A percentile compares a stretch with the other conserved stretches of the same genome.
Evolutionary conservation across 768 basidiomycete species (phyloP).

Genomic region (Mycena capillaripes): DNA sequence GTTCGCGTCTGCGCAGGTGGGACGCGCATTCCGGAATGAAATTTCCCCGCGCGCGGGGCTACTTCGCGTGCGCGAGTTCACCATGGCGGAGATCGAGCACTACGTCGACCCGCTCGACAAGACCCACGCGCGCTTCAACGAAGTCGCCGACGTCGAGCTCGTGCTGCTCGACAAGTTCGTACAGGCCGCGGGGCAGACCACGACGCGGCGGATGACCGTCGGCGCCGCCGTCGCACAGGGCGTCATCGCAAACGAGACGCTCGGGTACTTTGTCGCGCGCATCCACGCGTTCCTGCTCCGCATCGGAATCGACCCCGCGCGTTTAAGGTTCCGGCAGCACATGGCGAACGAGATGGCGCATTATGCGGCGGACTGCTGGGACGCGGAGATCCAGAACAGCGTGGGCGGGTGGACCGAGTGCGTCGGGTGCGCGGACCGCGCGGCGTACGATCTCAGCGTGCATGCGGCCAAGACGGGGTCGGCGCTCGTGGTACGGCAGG

Average conservation of each 20-base stretch:
- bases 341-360: constrained; percentile 99
- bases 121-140: constrained; percentile 84
- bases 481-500: constrained; percentile 88
- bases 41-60: constrained; percentile 97
- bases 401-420: constrained; percentile 94
- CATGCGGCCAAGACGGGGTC: constrained; percentile 89
- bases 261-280: constrained; percentile 96
- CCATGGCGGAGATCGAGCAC: constrained; percentile 99
- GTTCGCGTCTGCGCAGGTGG: constrained; percentile 98
- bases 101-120: constrained; percentile 97
- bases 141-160: constrained; percentile 82
- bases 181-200: constrained; percentile 82
- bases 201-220: constrained; percentile 75
- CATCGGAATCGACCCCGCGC: constrained; percentile 88
- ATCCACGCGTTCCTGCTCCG: constrained; percentile 91
- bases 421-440: constrained; percentile 98
- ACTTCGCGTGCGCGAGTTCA: constrained; percentile 97
- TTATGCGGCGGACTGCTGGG: constrained; percentile 99
- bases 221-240: constrained; percentile 92
- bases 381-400: constrained; percentile 96
- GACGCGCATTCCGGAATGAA: constrained; percentile 96
- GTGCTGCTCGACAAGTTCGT: constrained; percentile 85
- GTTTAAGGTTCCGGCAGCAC: constrained; percentile 96
- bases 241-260: constrained; percentile 95
- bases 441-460: constrained; percentile 95